Base-by-base conservation (phyloP, 257 asterid genomes). In the Fraxinus pennsylvanica region DNA sequence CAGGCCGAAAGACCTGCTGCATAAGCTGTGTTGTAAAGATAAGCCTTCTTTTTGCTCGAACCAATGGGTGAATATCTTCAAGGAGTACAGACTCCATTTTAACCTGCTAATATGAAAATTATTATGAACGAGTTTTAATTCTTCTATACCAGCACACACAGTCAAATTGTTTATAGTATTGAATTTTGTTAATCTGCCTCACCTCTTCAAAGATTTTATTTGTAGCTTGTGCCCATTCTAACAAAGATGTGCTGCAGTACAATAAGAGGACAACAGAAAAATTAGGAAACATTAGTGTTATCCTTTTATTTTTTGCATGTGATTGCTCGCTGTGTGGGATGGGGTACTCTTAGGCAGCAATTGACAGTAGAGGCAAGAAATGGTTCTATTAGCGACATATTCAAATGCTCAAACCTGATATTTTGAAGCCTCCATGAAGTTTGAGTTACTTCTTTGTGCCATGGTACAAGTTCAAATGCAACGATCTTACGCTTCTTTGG, bases 41-140 rank as follows among this genome's bases (percentile, higher is more conserved):
- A 76, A 91, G 96, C 78, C 97, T 87, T 79, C 87, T 90, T 84
- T 90, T 92, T 71, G 93, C 89, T 78, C 75, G 87, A 86, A 84
- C 50, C 19, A 39, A 63, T 14, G 87, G 88, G 78, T n/a, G 72
- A 43, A 77, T 61, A 52, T 85, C 89, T 76, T 83, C 89, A 74
- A 79, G 66, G 41, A 52, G 63, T 75, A 79, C 89, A 29, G 83
- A 81, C 81, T 85, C 91, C 41, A 81, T 78, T 57, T 36, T 89
- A 41, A 82, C 86, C 97, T 92, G 88, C 54, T 52, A 85, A 67
- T 15, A 78, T 76, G 14, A 4, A 36, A 33, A 73, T 22, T 32
- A 35, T 80, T 50, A 77, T 9, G 43, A 78, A 80, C 22, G 27
- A 63, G 73, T 72, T 45, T 77, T 76, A 19, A 25, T 6, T 68